These are phyloP conservation scores for Phytopythium chamaehyphon DNA, from an alignment of 352 stramenopile genomes.

Conservation along the genomic window DNA sequence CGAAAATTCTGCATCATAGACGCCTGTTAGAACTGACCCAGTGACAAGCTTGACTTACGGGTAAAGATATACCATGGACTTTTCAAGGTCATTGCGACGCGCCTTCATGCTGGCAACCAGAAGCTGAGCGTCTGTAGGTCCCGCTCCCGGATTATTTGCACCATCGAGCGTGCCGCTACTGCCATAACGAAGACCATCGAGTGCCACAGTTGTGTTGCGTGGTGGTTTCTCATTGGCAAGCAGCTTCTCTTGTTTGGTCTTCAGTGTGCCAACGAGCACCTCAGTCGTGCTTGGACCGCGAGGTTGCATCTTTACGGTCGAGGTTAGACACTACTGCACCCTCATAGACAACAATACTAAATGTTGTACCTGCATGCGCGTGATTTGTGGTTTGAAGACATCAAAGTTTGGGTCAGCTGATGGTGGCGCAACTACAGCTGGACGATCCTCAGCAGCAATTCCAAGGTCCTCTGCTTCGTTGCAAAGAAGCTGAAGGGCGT, in stretches of 20 bases:
- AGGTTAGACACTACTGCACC: background rate
- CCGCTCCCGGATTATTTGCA: slow-evolving; percentile 5
- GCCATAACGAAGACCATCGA: slow-evolving; percentile 22
- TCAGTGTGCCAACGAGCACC: slow-evolving; percentile 69
- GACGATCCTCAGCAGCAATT: slow-evolving; percentile 41
- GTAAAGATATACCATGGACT: slow-evolving; percentile 47
- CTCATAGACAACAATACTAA: background rate
- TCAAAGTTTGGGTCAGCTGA: slow-evolving; percentile 52
- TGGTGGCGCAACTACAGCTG: slow-evolving; percentile 39
- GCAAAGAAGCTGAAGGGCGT: slow-evolving; percentile 54
- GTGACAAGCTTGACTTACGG: slow-evolving; percentile 8
- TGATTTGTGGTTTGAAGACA: slow-evolving; percentile 84
- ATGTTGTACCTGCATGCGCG: slow-evolving; percentile 55
- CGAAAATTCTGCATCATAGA: slow-evolving; percentile 58
- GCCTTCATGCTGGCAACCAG: slow-evolving; percentile 76
- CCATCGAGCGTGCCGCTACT: slow-evolving; percentile 3
- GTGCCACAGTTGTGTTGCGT: slow-evolving; percentile 58
- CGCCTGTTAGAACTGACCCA: no score
- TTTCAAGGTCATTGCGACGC: slow-evolving; percentile 68
- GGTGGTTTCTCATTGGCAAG: slow-evolving; percentile 50
- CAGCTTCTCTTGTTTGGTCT: slow-evolving; percentile 72
- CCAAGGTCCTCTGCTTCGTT: slow-evolving; percentile 75
- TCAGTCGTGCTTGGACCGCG: slow-evolving; percentile 74
- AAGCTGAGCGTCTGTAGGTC: slow-evolving; percentile 51
- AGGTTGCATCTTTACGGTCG: slow-evolving; percentile 53